phyloP scores from a whole-genome alignment of 2,329 filamentous ascomycete species.

The Fusarium avenaceum region DNA sequence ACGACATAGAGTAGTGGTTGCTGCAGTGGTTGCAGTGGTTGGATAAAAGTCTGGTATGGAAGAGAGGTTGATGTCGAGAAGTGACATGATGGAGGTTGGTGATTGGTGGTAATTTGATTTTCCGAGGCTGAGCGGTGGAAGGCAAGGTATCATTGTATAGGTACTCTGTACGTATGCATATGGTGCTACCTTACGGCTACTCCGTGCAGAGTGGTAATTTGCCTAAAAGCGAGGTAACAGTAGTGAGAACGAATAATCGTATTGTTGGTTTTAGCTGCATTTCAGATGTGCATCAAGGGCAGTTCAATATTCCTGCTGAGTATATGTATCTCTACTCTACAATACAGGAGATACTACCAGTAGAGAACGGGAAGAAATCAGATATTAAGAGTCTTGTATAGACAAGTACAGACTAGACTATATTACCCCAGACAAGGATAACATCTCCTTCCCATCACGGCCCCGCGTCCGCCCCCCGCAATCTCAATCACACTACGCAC shows the following conservation, averaged over 20 bases:
- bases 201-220: slow-evolving; percentile 12
- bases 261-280: too few relatives aligned
- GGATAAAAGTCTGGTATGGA: background rate
- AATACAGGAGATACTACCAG: background rate
- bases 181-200: background rate
- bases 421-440: background rate
- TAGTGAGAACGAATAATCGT: too few relatives aligned
- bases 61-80: background rate
- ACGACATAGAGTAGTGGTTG: background rate
- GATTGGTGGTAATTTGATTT: slow-evolving; percentile 24
- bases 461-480: slow-evolving; percentile 12
- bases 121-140: background rate
- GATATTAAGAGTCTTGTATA: background rate
- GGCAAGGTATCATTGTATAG: slow-evolving; percentile 4
- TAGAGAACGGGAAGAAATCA: background rate
- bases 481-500: slow-evolving; percentile 12
- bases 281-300: too few relatives aligned
- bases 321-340: background rate
- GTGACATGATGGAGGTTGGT: background rate
- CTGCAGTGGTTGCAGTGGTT: background rate
- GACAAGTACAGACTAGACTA: background rate
- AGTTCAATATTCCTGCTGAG: background rate
- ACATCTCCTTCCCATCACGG: slow-evolving; percentile 11
- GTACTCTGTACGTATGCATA: background rate
- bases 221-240: slow-evolving; percentile 14